phyloP scores from a whole-genome alignment of 176 grass and related monocot species.

The Thalia dealbata region DNA sequence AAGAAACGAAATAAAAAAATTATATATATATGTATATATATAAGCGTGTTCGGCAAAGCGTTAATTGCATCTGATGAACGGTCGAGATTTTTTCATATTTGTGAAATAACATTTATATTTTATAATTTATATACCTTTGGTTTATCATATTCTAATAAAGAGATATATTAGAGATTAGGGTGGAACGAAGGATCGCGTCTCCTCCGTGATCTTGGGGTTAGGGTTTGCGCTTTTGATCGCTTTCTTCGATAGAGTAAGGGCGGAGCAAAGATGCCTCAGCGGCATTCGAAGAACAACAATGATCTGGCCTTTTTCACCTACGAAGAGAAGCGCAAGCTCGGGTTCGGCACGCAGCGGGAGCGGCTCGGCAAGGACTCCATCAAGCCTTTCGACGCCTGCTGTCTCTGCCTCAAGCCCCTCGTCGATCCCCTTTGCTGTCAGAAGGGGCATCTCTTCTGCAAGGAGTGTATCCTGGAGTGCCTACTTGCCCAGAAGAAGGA shows the following conservation, averaged over 20 bases:
- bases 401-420: constrained; percentile 91
- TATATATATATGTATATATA: too few relatives aligned
- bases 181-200: too few relatives aligned
- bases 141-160: too few relatives aligned
- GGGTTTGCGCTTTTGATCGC: background rate
- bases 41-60: too few relatives aligned
- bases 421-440: constrained; percentile 82
- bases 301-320: constrained; percentile 99
- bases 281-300: constrained; percentile 99
- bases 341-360: constrained; percentile 97
- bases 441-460: constrained; percentile 93
- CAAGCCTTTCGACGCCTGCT: constrained; percentile 99
- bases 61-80: too few relatives aligned
- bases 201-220: constrained; percentile 22
- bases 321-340: constrained; percentile 99
- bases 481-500: constrained; percentile 97
- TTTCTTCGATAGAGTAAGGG: background rate
- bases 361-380: constrained; percentile 96
- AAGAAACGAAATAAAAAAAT: too few relatives aligned
- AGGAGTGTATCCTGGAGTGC: constrained; percentile 96
- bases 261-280: constrained; percentile 69
- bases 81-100: too few relatives aligned
- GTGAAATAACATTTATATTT: too few relatives aligned
- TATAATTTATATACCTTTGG: too few relatives aligned
- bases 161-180: too few relatives aligned